Evolutionary conservation across 2,329 filamentous ascomycete genomes (phyloP).

Genomic region (Aspergillus floridensis): DNA sequence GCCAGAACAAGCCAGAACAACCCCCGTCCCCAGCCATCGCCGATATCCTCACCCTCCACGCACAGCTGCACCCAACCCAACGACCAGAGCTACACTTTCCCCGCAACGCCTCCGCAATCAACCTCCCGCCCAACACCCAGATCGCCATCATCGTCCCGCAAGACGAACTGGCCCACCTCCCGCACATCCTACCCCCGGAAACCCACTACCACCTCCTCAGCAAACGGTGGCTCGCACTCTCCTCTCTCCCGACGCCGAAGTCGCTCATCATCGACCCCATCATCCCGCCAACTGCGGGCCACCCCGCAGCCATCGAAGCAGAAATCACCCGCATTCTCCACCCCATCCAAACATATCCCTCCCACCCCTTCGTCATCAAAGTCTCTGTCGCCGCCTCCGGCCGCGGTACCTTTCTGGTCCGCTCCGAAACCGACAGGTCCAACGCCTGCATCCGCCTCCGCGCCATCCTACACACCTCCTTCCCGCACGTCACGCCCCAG

Average conservation of each 20-base stretch:
- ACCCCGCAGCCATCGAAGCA: background rate
- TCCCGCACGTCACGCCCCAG: background rate
- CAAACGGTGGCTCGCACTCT: background rate
- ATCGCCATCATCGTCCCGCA: background rate
- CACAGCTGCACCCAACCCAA: background rate
- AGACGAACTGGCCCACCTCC: background rate
- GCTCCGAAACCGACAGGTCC: background rate
- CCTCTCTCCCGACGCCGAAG: background rate
- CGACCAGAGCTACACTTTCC: background rate
- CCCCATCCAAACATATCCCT: background rate
- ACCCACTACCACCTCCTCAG: slow-evolving; percentile 3
- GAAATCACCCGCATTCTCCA: background rate
- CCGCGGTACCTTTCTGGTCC: background rate
- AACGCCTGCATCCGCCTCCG: background rate
- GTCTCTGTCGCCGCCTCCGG: slow-evolving; percentile 3
- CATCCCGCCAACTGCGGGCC: background rate
- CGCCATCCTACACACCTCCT: background rate
- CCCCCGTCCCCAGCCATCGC: background rate
- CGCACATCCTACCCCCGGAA: background rate
- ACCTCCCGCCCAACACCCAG: background rate
- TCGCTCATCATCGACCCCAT: background rate
- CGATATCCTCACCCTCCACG: background rate
- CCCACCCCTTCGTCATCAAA: slow-evolving; percentile 4
- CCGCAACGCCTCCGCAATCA: background rate
- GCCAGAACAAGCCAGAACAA: background rate